Percentiles rank a stretch among this genome's conserved stretches.
These are phyloP conservation scores for Suillus placidus DNA, from an alignment of 768 basidiomycete genomes.

Conservation along the genomic window DNA sequence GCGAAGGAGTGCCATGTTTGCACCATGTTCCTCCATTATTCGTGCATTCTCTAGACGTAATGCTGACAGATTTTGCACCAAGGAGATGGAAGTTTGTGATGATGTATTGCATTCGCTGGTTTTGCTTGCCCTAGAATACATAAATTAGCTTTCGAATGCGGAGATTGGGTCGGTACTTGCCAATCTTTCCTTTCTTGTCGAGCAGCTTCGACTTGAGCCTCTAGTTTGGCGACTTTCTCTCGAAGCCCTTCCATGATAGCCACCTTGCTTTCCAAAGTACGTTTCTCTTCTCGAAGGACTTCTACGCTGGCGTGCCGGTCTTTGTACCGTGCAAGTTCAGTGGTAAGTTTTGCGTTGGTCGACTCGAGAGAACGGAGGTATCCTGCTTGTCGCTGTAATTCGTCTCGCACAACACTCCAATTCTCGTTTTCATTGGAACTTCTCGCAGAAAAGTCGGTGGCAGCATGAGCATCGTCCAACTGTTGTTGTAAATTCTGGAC, in stretches of 20 bases:
- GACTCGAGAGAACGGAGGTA: constrained; percentile 64
- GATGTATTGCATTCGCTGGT: constrained; percentile 38
- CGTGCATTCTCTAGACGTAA: constrained; percentile 65
- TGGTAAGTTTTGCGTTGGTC: constrained; percentile 54
- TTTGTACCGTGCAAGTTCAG: constrained; percentile 56
- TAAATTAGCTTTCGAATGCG: constrained; percentile 9
- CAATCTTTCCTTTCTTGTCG: constrained; percentile 60
- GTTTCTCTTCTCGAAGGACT: constrained; percentile 75
- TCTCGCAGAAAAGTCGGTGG: constrained; percentile 33
- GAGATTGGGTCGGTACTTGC: constrained; percentile 35
- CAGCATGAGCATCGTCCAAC: constrained; percentile 46
- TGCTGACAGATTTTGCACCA: constrained; percentile 58
- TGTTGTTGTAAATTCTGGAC: constrained; percentile 50
- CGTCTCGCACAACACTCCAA: constrained; percentile 66
- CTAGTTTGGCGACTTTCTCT: constrained; percentile 55
- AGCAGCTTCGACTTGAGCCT: constrained; percentile 67
- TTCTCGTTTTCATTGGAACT: constrained; percentile 50
- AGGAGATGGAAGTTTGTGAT: constrained; percentile 51
- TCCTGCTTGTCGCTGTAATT: constrained; percentile 65
- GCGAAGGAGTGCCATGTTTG: constrained; percentile 53
- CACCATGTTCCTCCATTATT: constrained; percentile 69
- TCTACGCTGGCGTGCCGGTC: constrained; percentile 64
- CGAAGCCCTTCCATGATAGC: constrained; percentile 54
- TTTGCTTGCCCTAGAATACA: constrained; percentile 40
- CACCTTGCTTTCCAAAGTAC: constrained; percentile 58